Percentiles rank a stretch among this genome's conserved stretches.
These are phyloP conservation scores for Mucor velutinosus DNA, from an alignment of 371 early-diverging fungal genomes.

Conservation along the genomic window DNA sequence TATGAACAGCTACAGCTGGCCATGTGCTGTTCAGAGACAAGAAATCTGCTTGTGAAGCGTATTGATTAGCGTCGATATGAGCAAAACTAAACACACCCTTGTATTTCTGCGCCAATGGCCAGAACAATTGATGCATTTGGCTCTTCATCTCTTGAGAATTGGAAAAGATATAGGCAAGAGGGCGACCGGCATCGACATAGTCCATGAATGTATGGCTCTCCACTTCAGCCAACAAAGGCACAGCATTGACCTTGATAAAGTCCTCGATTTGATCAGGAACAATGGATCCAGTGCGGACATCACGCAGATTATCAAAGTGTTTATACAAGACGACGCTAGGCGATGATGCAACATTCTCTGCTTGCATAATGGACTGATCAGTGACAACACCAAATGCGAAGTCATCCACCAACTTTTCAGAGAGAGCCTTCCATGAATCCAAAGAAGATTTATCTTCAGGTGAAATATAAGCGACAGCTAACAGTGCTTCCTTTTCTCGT, in stretches of 20 bases:
- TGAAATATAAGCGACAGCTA: conserved; percentile 78
- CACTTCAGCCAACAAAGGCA: conserved; percentile 83
- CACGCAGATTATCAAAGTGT: conserved; percentile 39
- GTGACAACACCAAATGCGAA: conserved; percentile 74
- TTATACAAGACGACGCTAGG: conserved; percentile 65
- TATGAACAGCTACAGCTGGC: conserved; percentile 89
- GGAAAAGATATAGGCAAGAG: conserved; percentile 84
- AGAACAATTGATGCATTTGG: conserved; percentile 47
- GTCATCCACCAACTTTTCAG: conserved; percentile 71
- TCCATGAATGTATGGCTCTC: conserved; percentile 73
- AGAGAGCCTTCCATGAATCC: conserved; percentile 56
- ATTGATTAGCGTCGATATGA: conserved; percentile 80
- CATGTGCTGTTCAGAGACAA: conserved; percentile 68
- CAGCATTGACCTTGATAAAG: conserved; percentile 64
- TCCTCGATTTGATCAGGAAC: conserved; percentile 29
- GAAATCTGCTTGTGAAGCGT: conserved; percentile 75
- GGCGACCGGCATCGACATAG: conserved; percentile 78
- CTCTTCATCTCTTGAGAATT: conserved; percentile 58
- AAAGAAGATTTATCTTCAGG: conserved; percentile 57
- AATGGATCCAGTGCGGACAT: conserved; percentile 68
- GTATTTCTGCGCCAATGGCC: conserved; percentile 70
- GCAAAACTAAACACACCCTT: conserved; percentile 79
- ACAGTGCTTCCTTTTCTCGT: conserved; percentile 75
- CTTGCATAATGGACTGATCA: conserved; percentile 38
- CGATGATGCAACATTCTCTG: conserved; percentile 52